Conservation (phyloP, 2,329 filamentous ascomycete genomes). For the Phialophora chinensis region DNA sequence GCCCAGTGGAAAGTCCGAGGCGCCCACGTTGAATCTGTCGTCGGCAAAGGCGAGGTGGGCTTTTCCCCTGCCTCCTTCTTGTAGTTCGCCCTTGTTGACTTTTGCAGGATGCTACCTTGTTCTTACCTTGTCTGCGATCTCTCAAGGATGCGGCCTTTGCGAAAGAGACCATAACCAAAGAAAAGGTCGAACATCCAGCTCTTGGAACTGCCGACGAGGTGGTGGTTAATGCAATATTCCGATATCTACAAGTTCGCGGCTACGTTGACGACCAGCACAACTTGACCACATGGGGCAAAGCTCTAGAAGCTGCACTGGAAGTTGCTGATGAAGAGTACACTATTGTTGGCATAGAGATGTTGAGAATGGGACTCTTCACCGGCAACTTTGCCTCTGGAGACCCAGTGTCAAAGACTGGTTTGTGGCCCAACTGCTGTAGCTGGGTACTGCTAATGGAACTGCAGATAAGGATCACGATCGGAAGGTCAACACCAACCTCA, state of each 20-base stretch:
- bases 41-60: slow-evolving; percentile 40
- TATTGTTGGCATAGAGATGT: slow-evolving; percentile 83
- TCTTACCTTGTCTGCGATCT: slow-evolving; percentile 59
- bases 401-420: slow-evolving; percentile 30
- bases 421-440: neutral
- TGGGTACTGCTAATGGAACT: slow-evolving; percentile 42
- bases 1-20: slow-evolving; percentile 76
- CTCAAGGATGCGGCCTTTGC: slow-evolving; percentile 73
- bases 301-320: slow-evolving; percentile 72
- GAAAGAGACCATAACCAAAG: slow-evolving; percentile 65
- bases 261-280: slow-evolving; percentile 81
- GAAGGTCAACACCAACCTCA: slow-evolving; percentile 70
- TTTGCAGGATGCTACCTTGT: slow-evolving; percentile 22
- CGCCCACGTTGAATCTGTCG: slow-evolving; percentile 25
- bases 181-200: slow-evolving; percentile 32
- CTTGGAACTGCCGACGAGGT: slow-evolving; percentile 72
- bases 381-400: slow-evolving; percentile 63
- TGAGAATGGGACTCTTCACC: slow-evolving; percentile 79
- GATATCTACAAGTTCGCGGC: slow-evolving; percentile 85
- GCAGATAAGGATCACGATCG: slow-evolving; percentile 68
- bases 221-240: slow-evolving; percentile 77
- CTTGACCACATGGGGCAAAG: slow-evolving; percentile 82
- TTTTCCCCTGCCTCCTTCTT: neutral
- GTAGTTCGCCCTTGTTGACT: slow-evolving; percentile 28
- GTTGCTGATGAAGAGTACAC: slow-evolving; percentile 75